These are phyloP conservation scores for Endoconidiophora polonica DNA, from an alignment of 2,329 filamentous ascomycete genomes.

Conservation along the genomic window DNA sequence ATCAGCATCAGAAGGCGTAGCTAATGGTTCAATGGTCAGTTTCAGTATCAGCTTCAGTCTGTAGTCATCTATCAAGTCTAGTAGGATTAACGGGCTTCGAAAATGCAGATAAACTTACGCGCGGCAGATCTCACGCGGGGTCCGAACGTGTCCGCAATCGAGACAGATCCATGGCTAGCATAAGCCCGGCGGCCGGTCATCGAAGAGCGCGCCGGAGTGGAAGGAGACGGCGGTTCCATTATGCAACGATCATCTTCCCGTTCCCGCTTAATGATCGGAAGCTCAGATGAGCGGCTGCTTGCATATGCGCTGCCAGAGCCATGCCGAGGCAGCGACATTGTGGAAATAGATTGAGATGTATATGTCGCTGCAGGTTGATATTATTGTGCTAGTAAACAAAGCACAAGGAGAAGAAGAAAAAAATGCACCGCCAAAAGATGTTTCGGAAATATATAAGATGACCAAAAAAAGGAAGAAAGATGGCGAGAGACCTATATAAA, in stretches of 20 bases:
- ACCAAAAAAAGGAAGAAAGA: too few relatives aligned
- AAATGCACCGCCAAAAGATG: too few relatives aligned
- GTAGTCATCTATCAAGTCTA: too few relatives aligned
- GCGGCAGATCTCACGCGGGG: slow-evolving; percentile 1
- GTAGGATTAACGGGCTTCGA: too few relatives aligned
- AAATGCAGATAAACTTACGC: not conserved
- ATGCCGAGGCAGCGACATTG: too few relatives aligned
- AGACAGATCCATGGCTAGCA: not conserved
- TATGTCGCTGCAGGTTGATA: too few relatives aligned
- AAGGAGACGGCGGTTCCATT: not conserved
- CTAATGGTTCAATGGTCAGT: slow-evolving; percentile 15
- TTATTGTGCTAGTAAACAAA: too few relatives aligned
- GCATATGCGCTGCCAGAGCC: not conserved
- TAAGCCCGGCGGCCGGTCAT: slow-evolving; percentile 1
- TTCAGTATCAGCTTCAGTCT: too few relatives aligned
- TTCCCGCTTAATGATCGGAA: not conserved
- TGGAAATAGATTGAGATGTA: too few relatives aligned
- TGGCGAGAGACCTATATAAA: too few relatives aligned
- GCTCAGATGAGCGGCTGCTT: not conserved
- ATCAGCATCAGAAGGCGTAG: slow-evolving; percentile 22
- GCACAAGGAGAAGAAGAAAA: too few relatives aligned
- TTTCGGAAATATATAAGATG: too few relatives aligned
- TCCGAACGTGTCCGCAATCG: slow-evolving; percentile 4
- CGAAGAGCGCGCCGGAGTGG: not conserved
- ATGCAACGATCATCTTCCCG: not conserved